A percentile compares a stretch with the other conserved stretches of the same genome.
These are phyloP conservation scores for Mucor velutinosus DNA, from an alignment of 371 early-diverging fungal genomes.

Conservation along the genomic window DNA sequence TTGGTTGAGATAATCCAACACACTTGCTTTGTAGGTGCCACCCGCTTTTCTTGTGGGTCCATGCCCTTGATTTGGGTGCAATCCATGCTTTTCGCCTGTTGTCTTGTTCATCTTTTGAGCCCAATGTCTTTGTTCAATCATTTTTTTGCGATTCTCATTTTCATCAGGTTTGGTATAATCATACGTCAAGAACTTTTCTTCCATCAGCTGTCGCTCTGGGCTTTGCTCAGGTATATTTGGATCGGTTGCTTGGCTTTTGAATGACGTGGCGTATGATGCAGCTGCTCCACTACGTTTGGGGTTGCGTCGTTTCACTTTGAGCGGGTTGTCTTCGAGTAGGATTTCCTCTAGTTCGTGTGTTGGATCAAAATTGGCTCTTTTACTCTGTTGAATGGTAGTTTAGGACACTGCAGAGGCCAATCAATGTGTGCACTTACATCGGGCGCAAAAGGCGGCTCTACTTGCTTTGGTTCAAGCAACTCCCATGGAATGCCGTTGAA, in stretches of 20 bases:
- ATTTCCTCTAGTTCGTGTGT: slow-evolving; percentile 95
- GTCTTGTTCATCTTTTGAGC: slow-evolving; percentile 49
- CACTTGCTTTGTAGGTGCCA: slow-evolving; percentile 41
- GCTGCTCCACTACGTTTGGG: slow-evolving; percentile 30
- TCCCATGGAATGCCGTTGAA: slow-evolving; percentile 62
- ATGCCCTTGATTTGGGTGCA: background rate
- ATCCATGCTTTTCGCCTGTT: slow-evolving; percentile 21
- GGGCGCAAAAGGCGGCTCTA: slow-evolving; percentile 67
- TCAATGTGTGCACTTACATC: slow-evolving; percentile 40
- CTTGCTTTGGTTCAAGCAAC: slow-evolving; percentile 53
- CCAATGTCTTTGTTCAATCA: slow-evolving; percentile 31
- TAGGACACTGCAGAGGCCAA: background rate
- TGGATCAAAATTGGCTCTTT: slow-evolving; percentile 90
- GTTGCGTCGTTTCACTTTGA: slow-evolving; percentile 55
- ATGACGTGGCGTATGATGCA: slow-evolving; percentile 16
- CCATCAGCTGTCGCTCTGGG: slow-evolving; percentile 60
- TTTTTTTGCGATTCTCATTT: slow-evolving; percentile 24
- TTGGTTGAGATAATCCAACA: slow-evolving; percentile 42
- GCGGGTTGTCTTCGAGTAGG: slow-evolving; percentile 89
- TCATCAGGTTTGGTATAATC: slow-evolving; percentile 64
- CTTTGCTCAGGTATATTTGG: slow-evolving; percentile 18
- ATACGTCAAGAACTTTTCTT: slow-evolving; percentile 61
- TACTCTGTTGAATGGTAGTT: slow-evolving; percentile 36
- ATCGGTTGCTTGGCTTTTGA: slow-evolving; percentile 26
- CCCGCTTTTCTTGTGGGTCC: slow-evolving; percentile 25